A percentile compares a stretch with the other conserved stretches of the same genome.
phyloP scores from a whole-genome alignment of 2,329 filamentous ascomycete genomes.

The Phyllachora maydis region DNA sequence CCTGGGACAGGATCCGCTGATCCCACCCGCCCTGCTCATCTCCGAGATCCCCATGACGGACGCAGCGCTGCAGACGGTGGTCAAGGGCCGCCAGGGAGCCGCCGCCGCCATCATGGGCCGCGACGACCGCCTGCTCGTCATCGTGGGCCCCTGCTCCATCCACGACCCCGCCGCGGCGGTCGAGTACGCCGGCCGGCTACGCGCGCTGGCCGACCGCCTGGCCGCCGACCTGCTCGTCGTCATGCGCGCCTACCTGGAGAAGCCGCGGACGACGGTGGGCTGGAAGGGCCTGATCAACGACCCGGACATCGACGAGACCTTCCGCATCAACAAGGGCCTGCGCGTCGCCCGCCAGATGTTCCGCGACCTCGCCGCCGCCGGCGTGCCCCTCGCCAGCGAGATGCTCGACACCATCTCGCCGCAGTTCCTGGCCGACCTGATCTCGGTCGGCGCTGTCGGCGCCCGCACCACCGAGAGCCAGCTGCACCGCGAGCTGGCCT shows the following conservation, averaged over 20 bases:
- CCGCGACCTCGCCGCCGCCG: constrained; percentile 64
- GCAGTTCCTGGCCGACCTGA: constrained; percentile 90
- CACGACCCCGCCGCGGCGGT: constrained; percentile 79
- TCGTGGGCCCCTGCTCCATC: constrained; percentile 91
- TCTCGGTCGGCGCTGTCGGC: constrained; percentile 88
- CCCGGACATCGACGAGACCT: constrained; percentile 90
- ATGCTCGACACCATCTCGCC: constrained; percentile 99
- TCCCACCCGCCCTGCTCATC: constrained; percentile 71
- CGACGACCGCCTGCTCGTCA: constrained; percentile 76
- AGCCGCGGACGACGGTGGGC: constrained; percentile 91
- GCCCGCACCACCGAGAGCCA: constrained; percentile 93
- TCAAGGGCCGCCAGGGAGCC: constrained; percentile 47
- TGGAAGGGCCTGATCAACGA: constrained; percentile 99
- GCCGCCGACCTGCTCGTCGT: constrained; percentile 72
- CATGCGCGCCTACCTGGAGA: constrained; percentile 98
- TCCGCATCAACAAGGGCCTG: constrained; percentile 97
- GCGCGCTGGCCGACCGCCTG: constrained; percentile 59
- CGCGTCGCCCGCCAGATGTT: constrained; percentile 86
- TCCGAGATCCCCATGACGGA: constrained; percentile 60
- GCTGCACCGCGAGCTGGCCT: constrained; percentile 87
- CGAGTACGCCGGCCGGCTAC: constrained; percentile 70
- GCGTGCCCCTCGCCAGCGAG: constrained; percentile 91
- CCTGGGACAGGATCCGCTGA: constrained; percentile 82
- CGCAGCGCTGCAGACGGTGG: constrained; percentile 42
- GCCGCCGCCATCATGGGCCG: constrained; percentile 59